Evolutionary conservation across 345 rosid genomes (phyloP), one percentile per base, ranked within the genome.

Genomic region (Excoecaria cochinchinensis): DNA sequence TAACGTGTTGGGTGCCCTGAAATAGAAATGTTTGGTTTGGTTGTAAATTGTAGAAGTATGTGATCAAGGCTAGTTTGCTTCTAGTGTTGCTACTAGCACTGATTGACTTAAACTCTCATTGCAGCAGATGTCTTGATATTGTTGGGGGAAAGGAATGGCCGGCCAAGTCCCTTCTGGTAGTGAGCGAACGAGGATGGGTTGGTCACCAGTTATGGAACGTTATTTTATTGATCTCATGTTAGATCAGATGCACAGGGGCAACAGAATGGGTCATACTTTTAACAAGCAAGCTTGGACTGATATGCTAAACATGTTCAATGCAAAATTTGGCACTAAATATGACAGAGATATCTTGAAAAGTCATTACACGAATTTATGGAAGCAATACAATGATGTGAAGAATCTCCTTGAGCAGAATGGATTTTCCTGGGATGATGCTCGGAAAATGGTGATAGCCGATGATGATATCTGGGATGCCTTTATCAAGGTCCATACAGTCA

Each of bases 301-400:
- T 71, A 84, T 84, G 81, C 52, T 78, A 69, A 76, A 52, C 8
- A 21, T 60, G 76, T 78, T 84, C 52, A 84, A 84, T 56, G 71
- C 82, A 17, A 81, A 74, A 71, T 84, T 84, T 8, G 79, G 82
- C 64, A 73, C 77, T 22, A 78, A 64, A 57, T 78, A 76, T 71
- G 86, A 81, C 55, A 64, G 76, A 52, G 86, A 84, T 65, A 44
- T 66, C 38, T 70, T 84, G 75, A 84, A 78, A 73, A 84, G 76
- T 76, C 84, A 76, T 58, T 78, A 81, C 51, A 72, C 82, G 21
- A 36, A 50, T 70, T 71, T 85, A 72, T 80, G 85, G 87, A 82
- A 80, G 77, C 85, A 85, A 78, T 80, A 77, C 77, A 85, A 80
- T 76, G 85, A 82, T 62, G 78, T 85, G 38, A 85, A 85, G 85